These are phyloP conservation scores for Aspergillus brunneoviolaceus DNA, from an alignment of 2,329 filamentous ascomycete genomes.

Conservation along the genomic window DNA sequence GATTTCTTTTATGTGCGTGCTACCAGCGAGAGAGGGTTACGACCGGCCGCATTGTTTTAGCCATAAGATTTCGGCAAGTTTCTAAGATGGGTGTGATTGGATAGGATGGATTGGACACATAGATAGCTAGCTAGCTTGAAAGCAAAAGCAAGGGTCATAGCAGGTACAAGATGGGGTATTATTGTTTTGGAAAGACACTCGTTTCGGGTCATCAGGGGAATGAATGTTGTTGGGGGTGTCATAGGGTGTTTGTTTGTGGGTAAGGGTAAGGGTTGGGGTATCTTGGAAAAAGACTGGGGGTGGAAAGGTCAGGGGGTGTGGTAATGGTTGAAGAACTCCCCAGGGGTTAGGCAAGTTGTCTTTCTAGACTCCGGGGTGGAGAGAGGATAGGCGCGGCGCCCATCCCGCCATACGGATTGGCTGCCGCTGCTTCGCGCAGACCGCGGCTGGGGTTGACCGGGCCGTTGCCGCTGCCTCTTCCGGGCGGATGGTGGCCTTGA, in stretches of 20 bases:
- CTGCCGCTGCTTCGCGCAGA: no score
- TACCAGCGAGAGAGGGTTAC: no score
- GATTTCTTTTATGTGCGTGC: no score
- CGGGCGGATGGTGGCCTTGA: background rate
- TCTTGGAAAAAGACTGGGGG: background rate
- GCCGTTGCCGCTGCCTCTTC: constrained; percentile 12
- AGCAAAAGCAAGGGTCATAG: background rate
- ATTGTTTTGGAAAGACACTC: constrained; percentile 1
- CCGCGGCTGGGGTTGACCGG: constrained; percentile 7
- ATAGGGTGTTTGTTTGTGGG: background rate
- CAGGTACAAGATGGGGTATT: constrained; percentile 6
- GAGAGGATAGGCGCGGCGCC: constrained; percentile 26
- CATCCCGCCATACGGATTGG: constrained; percentile 25
- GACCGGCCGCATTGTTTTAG: no score
- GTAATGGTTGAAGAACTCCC: background rate
- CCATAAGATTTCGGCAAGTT: no score
- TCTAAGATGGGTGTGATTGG: no score
- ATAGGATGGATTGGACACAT: no score
- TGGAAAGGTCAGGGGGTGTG: background rate
- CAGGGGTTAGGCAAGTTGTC: constrained; percentile 29
- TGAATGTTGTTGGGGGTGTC: background rate
- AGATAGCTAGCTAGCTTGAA: no score
- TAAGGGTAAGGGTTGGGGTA: background rate
- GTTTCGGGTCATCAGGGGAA: background rate
- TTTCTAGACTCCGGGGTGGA: constrained; percentile 37